Evolutionary conservation across 2,329 filamentous ascomycete genomes (phyloP), one percentile per base, ranked within the genome.

Genomic region (Fragosphaeria purpurea): DNA sequence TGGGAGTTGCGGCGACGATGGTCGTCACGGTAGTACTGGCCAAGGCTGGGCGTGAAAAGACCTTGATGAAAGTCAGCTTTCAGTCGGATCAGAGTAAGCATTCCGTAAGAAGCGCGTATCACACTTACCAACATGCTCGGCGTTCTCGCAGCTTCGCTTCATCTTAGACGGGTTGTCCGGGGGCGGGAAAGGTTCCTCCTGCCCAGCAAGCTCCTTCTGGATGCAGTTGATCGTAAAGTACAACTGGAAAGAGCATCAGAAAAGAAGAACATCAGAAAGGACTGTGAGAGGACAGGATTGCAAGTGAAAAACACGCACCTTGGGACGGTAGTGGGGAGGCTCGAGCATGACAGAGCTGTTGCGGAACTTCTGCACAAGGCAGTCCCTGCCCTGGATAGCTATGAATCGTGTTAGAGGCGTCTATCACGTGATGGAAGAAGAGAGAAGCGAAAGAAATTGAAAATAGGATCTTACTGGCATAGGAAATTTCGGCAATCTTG

Each of bases 281-380:
- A 7, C 11, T 11, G 35, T 65, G 22, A 63, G 58, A 34, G 33
- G 45, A 42, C 45, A 9, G 11, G 22, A 46, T 7, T 1, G n/a
- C 22, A 7, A 2, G 8, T 1, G 1, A 12, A 39, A 5, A 5
- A 8, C 11, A 31, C 5, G 30, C 46, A 89, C 85, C 75, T 94
- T 94, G 1, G 93, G 93, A 1, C 88, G 83, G 60, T 88, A 95
- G 48, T 85, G 82, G 1, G 80, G 74, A 9, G 82, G 79, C 67
- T 97, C 90, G 1, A 91, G 74, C 88, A 97, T 96, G 34, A 98
- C 89, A 0, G 88, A 91, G 40, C 88, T 95, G 70, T 98, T 98
- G 38, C 93, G 83, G 62, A 98, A 98, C 63, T 97, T 96, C 65
- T 94, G 86, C 6, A 96, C 80, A 0, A 97, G 75, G 56, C 88